phyloP scores from a whole-genome alignment of 306 rosid species.

The Pueraria montana region DNA sequence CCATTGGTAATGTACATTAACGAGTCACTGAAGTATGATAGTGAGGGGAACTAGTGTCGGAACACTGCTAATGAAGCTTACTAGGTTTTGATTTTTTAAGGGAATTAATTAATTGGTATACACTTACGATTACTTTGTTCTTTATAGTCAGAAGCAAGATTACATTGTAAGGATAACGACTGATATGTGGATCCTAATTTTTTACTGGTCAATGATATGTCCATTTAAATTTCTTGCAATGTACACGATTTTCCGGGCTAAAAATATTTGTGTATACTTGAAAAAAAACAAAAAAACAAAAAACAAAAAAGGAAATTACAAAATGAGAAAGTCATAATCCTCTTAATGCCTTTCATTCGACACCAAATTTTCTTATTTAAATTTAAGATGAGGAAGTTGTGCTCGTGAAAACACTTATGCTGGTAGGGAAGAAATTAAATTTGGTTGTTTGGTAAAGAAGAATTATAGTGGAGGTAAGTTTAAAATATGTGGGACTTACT shows the following conservation, averaged over 20 bases:
- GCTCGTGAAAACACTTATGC: too few species aligned
- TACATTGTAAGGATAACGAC: constrained; percentile 42
- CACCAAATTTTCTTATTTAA: too few species aligned
- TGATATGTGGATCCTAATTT: background rate
- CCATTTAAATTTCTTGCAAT: constrained; percentile 17
- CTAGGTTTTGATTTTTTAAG: constrained; percentile 38
- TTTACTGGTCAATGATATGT: constrained; percentile 32
- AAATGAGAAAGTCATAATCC: too few species aligned
- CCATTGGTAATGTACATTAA: constrained; percentile 48
- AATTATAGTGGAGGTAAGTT: too few species aligned
- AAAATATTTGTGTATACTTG: constrained; percentile 18
- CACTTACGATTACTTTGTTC: constrained; percentile 54
- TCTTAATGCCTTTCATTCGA: too few species aligned
- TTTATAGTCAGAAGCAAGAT: constrained; percentile 45
- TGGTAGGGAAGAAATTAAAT: too few species aligned
- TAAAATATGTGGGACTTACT: too few species aligned
- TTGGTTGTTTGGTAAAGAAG: too few species aligned
- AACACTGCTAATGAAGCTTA: constrained; percentile 41
- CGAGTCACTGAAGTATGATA: constrained; percentile 22
- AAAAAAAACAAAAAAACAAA: background rate
- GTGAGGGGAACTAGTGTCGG: constrained; percentile 24
- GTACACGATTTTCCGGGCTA: background rate
- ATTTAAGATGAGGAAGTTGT: too few species aligned
- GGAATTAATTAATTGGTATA: constrained; percentile 45
- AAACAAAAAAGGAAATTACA: too few species aligned